A percentile compares a stretch with the other conserved stretches of the same genome.
Evolutionary conservation across 257 asterid species (phyloP).

Genomic region (Solanum piurae): DNA sequence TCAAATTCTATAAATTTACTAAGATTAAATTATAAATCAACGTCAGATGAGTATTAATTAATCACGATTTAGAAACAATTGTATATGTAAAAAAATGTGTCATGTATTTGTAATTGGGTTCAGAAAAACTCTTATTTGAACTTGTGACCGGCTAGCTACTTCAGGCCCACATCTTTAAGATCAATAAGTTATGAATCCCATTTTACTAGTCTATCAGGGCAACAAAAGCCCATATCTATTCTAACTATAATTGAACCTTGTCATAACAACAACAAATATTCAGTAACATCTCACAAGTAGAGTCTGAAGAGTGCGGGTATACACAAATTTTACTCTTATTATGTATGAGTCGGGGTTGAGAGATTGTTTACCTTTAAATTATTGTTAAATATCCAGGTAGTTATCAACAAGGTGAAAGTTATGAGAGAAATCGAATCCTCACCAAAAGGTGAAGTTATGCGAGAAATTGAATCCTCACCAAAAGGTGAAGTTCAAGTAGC

Average conservation of each 20-base stretch:
- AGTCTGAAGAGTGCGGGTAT: too few relatives aligned
- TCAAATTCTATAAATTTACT: too few relatives aligned
- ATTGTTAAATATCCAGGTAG: too few relatives aligned
- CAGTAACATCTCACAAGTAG: too few relatives aligned
- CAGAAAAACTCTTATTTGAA: background rate
- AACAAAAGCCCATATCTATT: background rate
- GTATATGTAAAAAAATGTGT: background rate
- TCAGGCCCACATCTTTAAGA: background rate
- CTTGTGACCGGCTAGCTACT: background rate
- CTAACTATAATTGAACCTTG: background rate
- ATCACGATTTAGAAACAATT: background rate
- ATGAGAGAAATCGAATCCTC: too few relatives aligned
- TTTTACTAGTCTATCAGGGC: background rate
- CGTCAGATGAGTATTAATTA: too few relatives aligned
- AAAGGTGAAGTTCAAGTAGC: background rate
- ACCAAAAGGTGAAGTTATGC: too few relatives aligned
- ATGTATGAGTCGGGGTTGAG: background rate
- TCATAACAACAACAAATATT: background rate
- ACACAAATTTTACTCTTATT: too few relatives aligned
- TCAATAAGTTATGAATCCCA: background rate
- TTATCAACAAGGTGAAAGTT: background rate
- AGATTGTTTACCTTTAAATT: too few relatives aligned
- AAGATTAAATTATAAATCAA: background rate
- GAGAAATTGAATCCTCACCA: too few relatives aligned
- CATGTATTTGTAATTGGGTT: background rate